A percentile compares a stretch with the other conserved stretches of the same genome.
Evolutionary conservation across 148 eudicot species (phyloP).

Genomic region (Euryodendron excelsum): DNA sequence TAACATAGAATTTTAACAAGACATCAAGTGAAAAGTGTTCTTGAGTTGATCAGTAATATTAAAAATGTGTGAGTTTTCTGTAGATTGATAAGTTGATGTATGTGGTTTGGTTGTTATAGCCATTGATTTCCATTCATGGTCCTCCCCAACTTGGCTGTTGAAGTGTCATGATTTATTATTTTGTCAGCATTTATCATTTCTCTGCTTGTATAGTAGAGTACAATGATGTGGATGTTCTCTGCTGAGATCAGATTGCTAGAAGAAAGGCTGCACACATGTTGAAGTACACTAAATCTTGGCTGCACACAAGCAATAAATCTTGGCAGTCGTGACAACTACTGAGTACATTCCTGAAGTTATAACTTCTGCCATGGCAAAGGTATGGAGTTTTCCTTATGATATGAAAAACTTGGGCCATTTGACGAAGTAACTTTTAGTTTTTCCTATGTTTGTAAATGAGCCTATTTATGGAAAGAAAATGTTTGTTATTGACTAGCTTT

Average conservation of each 20-base stretch:
- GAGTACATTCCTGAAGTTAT: slow-evolving; percentile 93
- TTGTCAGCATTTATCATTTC: not conserved
- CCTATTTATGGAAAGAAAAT: too few species aligned
- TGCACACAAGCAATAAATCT: slow-evolving; percentile 89
- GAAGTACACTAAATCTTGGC: slow-evolving; percentile 86
- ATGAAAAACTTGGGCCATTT: not conserved
- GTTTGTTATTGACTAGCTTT: too few species aligned
- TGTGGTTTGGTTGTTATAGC: not conserved
- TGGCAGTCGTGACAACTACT: slow-evolving; percentile 89
- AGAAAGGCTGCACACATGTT: slow-evolving; percentile 67
- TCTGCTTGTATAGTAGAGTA: not conserved
- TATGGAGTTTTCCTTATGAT: too few species aligned
- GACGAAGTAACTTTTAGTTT: not conserved
- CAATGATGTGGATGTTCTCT: not conserved
- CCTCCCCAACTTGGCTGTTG: not conserved
- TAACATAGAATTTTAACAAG: too few species aligned
- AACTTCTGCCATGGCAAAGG: slow-evolving; percentile 92
- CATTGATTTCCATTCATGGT: not conserved
- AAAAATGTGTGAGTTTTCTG: not conserved
- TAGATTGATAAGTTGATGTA: not conserved
- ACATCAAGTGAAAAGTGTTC: not conserved
- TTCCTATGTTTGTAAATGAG: not conserved
- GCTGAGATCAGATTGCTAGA: slow-evolving; percentile 58
- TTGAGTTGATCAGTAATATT: not conserved
- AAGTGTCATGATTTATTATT: not conserved